Conservation (phyloP, 2,329 filamentous ascomycete genomes). For the Ramularia endophylla region DNA sequence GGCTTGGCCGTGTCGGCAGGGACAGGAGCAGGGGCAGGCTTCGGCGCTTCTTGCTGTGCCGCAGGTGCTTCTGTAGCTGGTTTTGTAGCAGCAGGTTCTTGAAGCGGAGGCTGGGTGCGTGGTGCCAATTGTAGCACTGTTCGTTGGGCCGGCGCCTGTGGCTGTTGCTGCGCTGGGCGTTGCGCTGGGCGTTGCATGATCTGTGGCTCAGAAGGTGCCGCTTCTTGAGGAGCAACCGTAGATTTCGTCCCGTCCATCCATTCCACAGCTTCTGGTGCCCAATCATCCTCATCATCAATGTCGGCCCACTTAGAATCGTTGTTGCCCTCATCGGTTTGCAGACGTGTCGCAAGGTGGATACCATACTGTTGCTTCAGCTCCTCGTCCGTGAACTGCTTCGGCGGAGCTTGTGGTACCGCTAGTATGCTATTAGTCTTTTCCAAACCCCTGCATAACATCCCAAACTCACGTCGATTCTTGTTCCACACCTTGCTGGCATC, state of each 20-base stretch:
- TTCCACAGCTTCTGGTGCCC: slow-evolving; percentile 76
- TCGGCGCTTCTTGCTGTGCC: slow-evolving; percentile 11
- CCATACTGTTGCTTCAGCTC: slow-evolving; percentile 78
- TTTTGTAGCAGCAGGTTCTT: slow-evolving; percentile 3
- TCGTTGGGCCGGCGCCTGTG: background rate
- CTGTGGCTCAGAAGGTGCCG: slow-evolving; percentile 9
- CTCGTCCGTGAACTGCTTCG: slow-evolving; percentile 79
- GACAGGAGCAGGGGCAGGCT: slow-evolving; percentile 20
- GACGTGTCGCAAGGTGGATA: slow-evolving; percentile 74
- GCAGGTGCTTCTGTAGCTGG: slow-evolving; percentile 11
- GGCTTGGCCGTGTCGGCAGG: slow-evolving; percentile 23
- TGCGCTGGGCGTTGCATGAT: background rate
- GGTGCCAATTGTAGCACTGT: background rate
- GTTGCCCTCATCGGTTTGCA: slow-evolving; percentile 67
- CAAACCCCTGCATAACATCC: background rate
- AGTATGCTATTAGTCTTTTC: slow-evolving; percentile 10
- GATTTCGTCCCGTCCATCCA: slow-evolving; percentile 88
- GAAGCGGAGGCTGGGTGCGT: background rate
- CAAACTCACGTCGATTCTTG: slow-evolving; percentile 70
- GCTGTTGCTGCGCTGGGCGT: background rate
- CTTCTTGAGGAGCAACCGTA: slow-evolving; percentile 56
- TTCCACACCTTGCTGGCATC: slow-evolving; percentile 79
- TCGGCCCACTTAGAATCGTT: slow-evolving; percentile 84
- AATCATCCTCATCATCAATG: slow-evolving; percentile 83
- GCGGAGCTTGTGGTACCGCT: slow-evolving; percentile 62